phyloP scores from a whole-genome alignment of 2,329 filamentous ascomycete genomes.

The Phialocephala sp. region DNA sequence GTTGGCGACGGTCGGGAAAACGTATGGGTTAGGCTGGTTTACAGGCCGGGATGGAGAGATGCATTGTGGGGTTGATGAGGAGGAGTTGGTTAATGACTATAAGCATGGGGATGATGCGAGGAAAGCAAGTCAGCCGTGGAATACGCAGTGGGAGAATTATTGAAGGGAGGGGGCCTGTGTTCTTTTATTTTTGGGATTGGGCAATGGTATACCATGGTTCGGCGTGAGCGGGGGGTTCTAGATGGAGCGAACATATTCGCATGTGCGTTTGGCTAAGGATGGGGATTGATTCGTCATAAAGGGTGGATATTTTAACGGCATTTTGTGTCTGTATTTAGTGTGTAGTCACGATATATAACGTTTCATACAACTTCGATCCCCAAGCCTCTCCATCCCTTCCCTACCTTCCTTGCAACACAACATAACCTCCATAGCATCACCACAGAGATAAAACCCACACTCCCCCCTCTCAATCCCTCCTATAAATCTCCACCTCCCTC shows the following conservation, averaged over 20 bases:
- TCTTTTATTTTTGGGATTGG: neutral
- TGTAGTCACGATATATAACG: slow-evolving; percentile 8
- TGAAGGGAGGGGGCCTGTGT: slow-evolving; percentile 17
- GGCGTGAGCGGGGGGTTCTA: neutral
- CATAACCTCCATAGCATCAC: too few relatives aligned
- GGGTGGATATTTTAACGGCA: neutral
- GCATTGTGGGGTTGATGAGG: slow-evolving; percentile 80
- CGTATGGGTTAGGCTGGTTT: slow-evolving; percentile 81
- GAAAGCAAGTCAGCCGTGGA: slow-evolving; percentile 41
- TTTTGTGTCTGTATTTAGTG: slow-evolving; percentile 1
- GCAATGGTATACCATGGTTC: neutral
- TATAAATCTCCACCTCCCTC: too few relatives aligned
- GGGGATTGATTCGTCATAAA: neutral
- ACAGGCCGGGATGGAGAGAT: slow-evolving; percentile 72
- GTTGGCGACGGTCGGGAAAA: slow-evolving; percentile 66
- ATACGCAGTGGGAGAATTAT: slow-evolving; percentile 39
- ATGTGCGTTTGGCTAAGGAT: neutral
- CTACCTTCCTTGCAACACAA: neutral
- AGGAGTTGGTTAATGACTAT: slow-evolving; percentile 70
- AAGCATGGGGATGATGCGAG: slow-evolving; percentile 54
- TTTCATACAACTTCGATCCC: neutral
- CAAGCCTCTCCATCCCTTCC: neutral
- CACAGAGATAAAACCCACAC: too few relatives aligned
- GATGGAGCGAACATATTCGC: neutral
- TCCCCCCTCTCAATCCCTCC: too few relatives aligned